These are phyloP conservation scores for Eugenia klotzschiana DNA, from an alignment of 441 rosid species.

Conservation along the genomic window DNA sequence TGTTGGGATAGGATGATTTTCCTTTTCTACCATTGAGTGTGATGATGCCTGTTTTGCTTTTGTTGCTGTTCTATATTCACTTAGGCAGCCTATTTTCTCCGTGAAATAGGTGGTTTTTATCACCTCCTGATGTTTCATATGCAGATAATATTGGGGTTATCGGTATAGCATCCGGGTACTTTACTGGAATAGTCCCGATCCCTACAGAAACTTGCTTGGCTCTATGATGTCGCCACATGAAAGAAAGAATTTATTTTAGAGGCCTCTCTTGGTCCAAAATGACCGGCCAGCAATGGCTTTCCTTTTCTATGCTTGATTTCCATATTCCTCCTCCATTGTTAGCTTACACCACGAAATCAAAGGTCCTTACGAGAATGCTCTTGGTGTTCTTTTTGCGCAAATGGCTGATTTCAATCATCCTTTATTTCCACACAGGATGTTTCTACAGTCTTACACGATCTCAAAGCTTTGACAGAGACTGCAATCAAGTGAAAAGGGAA, in stretches of 20 bases:
- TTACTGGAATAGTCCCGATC: not conserved
- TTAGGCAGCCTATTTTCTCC: not conserved
- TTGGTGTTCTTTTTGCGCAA: not conserved
- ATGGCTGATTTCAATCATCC: not conserved
- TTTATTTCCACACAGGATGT: not conserved
- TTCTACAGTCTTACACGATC: not conserved
- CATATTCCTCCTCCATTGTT: not conserved
- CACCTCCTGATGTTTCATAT: not conserved
- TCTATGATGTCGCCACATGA: not conserved
- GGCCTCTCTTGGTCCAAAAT: not conserved
- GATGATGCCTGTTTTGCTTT: not conserved
- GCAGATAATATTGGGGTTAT: not conserved
- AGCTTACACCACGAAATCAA: not conserved
- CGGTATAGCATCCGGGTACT: not conserved
- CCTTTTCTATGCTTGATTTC: not conserved
- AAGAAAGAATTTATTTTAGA: not conserved
- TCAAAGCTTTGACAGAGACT: not conserved
- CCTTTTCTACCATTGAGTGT: not conserved
- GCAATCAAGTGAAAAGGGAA: not conserved
- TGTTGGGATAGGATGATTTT: not conserved
- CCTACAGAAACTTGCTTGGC: not conserved
- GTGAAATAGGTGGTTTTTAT: not conserved
- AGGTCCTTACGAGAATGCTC: not conserved
- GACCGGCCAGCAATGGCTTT: not conserved
- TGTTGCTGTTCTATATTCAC: not conserved